Conservation (phyloP, 1,284 basidiomycete genomes). For the Apiotrichum domesticum region DNA sequence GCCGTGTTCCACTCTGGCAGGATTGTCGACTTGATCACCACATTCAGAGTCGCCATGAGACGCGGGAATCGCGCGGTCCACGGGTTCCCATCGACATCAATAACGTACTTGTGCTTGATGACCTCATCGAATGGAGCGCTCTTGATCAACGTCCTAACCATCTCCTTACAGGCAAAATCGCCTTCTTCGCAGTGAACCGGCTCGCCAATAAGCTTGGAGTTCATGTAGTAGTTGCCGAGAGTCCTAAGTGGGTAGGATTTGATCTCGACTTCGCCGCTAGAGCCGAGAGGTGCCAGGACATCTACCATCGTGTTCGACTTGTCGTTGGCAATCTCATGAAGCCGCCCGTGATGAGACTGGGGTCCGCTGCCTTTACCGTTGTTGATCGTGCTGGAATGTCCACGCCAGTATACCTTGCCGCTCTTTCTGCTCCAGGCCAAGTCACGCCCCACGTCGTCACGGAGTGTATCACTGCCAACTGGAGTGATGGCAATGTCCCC, state of each 20-base stretch:
- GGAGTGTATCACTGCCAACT: conserved; percentile 39
- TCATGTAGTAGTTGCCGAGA: conserved; percentile 44
- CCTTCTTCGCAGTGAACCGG: conserved; percentile 45
- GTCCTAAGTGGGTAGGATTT: conserved; percentile 25
- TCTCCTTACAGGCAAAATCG: conserved; percentile 45
- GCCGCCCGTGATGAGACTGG: conserved; percentile 43
- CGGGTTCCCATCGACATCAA: conserved; percentile 48
- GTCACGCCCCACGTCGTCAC: conserved; percentile 44
- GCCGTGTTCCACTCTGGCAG: conserved; percentile 49
- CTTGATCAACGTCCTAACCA: conserved; percentile 41
- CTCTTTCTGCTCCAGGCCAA: conserved; percentile 42
- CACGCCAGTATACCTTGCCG: conserved; percentile 48
- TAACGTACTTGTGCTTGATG: conserved; percentile 48
- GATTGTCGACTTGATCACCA: conserved; percentile 47
- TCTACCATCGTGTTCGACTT: conserved; percentile 19
- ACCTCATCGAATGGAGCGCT: conserved; percentile 38
- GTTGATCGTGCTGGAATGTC: conserved; percentile 42
- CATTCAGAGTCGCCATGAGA: conserved; percentile 44
- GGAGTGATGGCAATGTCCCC: conserved; percentile 48
- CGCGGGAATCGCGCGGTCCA: conserved; percentile 48
- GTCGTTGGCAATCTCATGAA: conserved; percentile 45
- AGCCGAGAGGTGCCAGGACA: conserved; percentile 35
- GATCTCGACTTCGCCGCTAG: conserved; percentile 36
- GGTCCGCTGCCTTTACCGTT: conserved; percentile 40
- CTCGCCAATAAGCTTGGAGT: conserved; percentile 42